Evolutionary conservation across 192 early-diverging fungal genomes (phyloP).

Genomic region (Thamnidium elegans): DNA sequence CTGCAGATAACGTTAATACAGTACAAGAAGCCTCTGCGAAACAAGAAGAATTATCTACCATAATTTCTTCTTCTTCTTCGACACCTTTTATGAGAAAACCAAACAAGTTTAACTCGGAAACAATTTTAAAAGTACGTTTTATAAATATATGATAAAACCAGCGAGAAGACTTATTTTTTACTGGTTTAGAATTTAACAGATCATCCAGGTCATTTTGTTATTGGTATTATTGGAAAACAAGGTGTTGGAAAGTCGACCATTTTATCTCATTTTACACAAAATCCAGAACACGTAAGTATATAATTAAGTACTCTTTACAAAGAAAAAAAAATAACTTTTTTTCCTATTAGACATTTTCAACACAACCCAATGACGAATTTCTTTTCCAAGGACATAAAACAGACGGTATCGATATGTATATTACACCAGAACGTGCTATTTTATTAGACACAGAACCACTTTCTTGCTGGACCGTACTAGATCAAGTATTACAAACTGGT

Average conservation of each 20-base stretch:
- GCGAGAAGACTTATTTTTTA: neutral
- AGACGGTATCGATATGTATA: constrained; percentile 59
- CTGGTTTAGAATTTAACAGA: constrained; percentile 46
- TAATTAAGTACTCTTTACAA: neutral
- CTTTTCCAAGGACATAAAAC: constrained; percentile 46
- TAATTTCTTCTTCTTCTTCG: neutral
- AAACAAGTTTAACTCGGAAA: constrained; percentile 18
- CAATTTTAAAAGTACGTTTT: constrained; percentile 14
- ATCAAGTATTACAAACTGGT: constrained; percentile 39
- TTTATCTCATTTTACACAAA: constrained; percentile 50
- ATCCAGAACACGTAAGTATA: constrained; percentile 19
- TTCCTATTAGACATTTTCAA: constrained; percentile 29
- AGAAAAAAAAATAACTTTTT: neutral
- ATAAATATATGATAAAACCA: neutral
- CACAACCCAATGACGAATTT: constrained; percentile 34
- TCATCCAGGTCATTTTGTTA: constrained; percentile 63
- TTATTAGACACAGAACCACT: constrained; percentile 60
- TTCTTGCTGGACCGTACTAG: constrained; percentile 42
- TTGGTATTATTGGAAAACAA: constrained; percentile 64
- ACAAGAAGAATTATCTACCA: too few relatives aligned
- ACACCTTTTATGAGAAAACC: constrained; percentile 13
- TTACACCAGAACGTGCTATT: constrained; percentile 61
- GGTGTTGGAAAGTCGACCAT: constrained; percentile 64
- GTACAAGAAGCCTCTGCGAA: too few relatives aligned
- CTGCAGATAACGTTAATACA: neutral